Percentiles rank a stretch among this genome's conserved stretches.
These are phyloP conservation scores for Schrenkiella parvula DNA, from an alignment of 345 rosid genomes.

Conservation along the genomic window DNA sequence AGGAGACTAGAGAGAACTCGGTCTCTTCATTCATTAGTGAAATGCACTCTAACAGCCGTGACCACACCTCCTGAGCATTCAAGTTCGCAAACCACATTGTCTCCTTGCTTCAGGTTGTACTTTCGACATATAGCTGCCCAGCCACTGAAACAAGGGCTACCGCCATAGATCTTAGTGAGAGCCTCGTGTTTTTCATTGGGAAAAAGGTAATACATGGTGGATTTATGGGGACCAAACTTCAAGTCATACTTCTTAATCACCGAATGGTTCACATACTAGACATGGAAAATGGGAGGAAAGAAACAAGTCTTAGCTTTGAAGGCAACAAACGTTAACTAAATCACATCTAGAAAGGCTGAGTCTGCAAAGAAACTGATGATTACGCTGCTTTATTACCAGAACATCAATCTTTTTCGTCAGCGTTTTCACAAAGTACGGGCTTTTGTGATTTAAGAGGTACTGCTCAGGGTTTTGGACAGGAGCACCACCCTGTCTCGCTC, in stretches of 20 bases:
- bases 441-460: constrained; percentile 18
- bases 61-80: constrained; percentile 17
- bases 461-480: constrained; percentile 5
- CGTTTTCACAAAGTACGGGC: constrained; percentile 12
- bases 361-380: neutral
- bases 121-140: constrained; percentile 4
- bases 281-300: neutral
- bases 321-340: neutral
- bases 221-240: constrained; percentile 4
- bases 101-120: constrained; percentile 2
- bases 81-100: constrained; percentile 20
- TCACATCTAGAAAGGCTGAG: neutral
- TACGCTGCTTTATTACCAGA: constrained; percentile 10
- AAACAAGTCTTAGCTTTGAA: neutral
- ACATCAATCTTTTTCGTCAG: neutral
- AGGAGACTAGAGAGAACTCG: neutral
- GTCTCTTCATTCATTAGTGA: neutral
- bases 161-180: neutral
- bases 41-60: constrained; percentile 7
- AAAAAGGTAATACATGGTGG: neutral
- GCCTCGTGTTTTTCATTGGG: neutral
- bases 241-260: neutral
- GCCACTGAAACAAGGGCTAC: neutral
- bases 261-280: neutral
- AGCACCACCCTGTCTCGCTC: neutral